Percentiles rank a stretch among this genome's conserved stretches.
Evolutionary conservation across 768 basidiomycete genomes (phyloP).

Genomic region (Trametes cingulata): DNA sequence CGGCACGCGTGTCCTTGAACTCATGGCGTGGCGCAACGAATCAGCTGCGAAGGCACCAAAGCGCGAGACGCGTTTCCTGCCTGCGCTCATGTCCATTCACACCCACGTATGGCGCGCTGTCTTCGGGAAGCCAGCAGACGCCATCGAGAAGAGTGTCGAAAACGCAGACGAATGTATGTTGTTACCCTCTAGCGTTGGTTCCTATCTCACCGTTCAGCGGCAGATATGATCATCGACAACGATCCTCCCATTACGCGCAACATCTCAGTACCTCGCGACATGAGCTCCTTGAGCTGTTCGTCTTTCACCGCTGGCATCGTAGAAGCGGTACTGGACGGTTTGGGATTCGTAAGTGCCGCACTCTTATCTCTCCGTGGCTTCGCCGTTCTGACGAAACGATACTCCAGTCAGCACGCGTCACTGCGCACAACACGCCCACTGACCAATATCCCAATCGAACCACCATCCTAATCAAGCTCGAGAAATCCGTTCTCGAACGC

Average conservation of each 20-base stretch:
- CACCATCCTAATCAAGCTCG: slow-evolving; percentile 97
- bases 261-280: slow-evolving; percentile 92
- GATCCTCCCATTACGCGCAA: slow-evolving; percentile 89
- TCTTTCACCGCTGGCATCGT: slow-evolving; percentile 97
- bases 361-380: neutral
- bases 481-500: slow-evolving; percentile 88
- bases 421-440: slow-evolving; percentile 90
- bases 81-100: slow-evolving; percentile 91
- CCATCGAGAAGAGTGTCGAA: slow-evolving; percentile 94
- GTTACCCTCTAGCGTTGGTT: neutral
- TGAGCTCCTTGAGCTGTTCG: slow-evolving; percentile 94
- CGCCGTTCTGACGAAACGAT: neutral
- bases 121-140: slow-evolving; percentile 92
- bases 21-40: slow-evolving; percentile 81
- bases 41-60: slow-evolving; percentile 85
- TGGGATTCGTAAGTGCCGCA: slow-evolving; percentile 81
- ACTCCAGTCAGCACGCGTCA: slow-evolving; percentile 88
- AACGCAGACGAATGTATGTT: slow-evolving; percentile 91
- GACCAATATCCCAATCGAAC: slow-evolving; percentile 79
- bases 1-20: slow-evolving; percentile 83
- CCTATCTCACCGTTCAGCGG: neutral
- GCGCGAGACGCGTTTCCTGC: slow-evolving; percentile 87
- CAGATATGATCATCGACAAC: slow-evolving; percentile 99
- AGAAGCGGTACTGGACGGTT: slow-evolving; percentile 92
- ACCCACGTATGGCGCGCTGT: slow-evolving; percentile 94